Percentiles rank a stretch among this genome's conserved stretches.
Evolutionary conservation across 2,329 filamentous ascomycete species (phyloP).

Genomic region (Fusarium buxicola): DNA sequence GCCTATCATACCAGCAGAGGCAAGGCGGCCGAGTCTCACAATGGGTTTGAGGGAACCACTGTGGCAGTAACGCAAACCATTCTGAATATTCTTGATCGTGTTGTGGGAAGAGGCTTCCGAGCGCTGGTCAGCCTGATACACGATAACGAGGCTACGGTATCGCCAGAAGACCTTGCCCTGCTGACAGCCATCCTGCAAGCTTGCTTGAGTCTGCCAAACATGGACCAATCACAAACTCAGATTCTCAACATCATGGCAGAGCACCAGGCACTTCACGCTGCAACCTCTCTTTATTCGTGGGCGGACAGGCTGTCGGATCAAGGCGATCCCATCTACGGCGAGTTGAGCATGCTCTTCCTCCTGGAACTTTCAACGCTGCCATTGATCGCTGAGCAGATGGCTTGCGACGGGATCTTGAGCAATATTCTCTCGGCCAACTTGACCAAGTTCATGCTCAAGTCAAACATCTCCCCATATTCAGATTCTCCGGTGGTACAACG

Average conservation of each 20-base stretch:
- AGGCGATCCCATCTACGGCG: conserved; percentile 90
- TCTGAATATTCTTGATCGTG: conserved; percentile 81
- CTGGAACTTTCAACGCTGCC: conserved; percentile 87
- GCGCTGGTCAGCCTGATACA: conserved; percentile 85
- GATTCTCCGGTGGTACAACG: conserved; percentile 74
- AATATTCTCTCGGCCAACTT: conserved; percentile 84
- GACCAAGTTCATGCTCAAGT: conserved; percentile 78
- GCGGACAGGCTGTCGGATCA: conserved; percentile 82
- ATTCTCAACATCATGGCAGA: conserved; percentile 76
- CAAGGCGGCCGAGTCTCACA: conserved; percentile 50
- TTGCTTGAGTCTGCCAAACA: conserved; percentile 80
- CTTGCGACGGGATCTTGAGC: conserved; percentile 84
- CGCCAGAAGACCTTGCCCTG: conserved; percentile 86
- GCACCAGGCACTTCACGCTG: conserved; percentile 82
- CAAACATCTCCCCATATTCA: conserved; percentile 81
- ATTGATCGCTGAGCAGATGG: conserved; percentile 87
- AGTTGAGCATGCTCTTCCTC: conserved; percentile 89
- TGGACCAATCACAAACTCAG: conserved; percentile 76
- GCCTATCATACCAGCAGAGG: conserved; percentile 63
- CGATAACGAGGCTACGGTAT: conserved; percentile 69
- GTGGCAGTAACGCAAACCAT: conserved; percentile 69
- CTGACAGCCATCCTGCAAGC: conserved; percentile 90
- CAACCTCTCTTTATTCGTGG: conserved; percentile 92
- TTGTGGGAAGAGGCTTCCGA: conserved; percentile 85
- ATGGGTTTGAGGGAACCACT: conserved; percentile 50